Base-by-base conservation (phyloP, 805 yeast genomes). In the Vanderwaltozyma yarrowii region DNA sequence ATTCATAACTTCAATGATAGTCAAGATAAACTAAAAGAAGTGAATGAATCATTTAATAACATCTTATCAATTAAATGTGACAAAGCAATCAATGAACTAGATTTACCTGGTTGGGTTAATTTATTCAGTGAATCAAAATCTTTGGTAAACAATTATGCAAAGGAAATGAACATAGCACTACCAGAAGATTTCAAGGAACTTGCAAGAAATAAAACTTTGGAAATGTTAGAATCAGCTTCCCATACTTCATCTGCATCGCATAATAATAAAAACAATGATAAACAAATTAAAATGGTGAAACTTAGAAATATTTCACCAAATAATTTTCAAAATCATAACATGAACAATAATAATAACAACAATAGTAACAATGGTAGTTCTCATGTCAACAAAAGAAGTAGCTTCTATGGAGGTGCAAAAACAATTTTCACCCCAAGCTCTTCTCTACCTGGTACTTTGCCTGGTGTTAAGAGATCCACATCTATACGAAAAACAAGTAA, bases 321-420 rank as follows among this genome's bases (percentile, higher is more conserved):
- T n/a, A 18, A 15, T 3, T 19, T 20, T 6, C 19, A 18, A 17
- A 39, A 37, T 16, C 18, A n/a, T n/a, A n/a, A n/a, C n/a, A n/a
- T n/a, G n/a, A n/a, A n/a, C n/a, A n/a, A n/a, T n/a, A n/a, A n/a
- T n/a, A n/a, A n/a, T n/a, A n/a, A n/a, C n/a, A n/a, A n/a, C n/a
- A n/a, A n/a, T n/a, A n/a, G n/a, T n/a, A n/a, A n/a, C 16, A 41
- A 33, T 14, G 17, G 33, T 17, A 23, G 15, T 16, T 23, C 44
- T 17, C 8, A 20, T 13, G 10, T 21, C 23, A 42, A 38, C 20
- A 52, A 52, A 33, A 45, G 56, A 41, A 51, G 52, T 35, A 51
- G 53, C 32, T 52, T 50, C 30, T 52, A 52, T 36, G 58, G 58
- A 16, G 45, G 45, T 10, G 32, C 47, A 15, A 39, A 43, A 19